Conservation (phyloP, 352 stramenopile species). For the Phytopythium kandeliae region DNA sequence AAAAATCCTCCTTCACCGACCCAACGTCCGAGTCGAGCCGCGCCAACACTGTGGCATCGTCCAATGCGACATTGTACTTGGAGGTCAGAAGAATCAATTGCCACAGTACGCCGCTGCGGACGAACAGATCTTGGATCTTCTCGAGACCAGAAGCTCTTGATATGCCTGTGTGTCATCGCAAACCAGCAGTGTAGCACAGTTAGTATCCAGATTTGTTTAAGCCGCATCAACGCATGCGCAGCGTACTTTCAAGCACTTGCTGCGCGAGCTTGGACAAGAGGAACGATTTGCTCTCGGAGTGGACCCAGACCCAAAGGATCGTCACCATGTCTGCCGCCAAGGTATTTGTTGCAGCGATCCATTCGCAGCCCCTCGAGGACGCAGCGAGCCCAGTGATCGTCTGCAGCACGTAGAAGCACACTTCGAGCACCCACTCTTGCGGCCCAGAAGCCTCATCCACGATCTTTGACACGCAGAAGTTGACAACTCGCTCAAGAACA, state of each 20-base stretch:
- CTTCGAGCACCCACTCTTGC: conserved; percentile 29
- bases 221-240: background rate
- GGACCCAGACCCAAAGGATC: conserved; percentile 74
- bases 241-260: conserved; percentile 70
- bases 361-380: conserved; percentile 44
- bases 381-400: conserved; percentile 65
- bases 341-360: conserved; percentile 53
- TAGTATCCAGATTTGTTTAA: background rate
- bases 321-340: conserved; percentile 66
- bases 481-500: conserved; percentile 59
- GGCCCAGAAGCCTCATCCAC: conserved; percentile 24
- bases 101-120: conserved; percentile 52
- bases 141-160: conserved; percentile 54
- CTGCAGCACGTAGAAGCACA: conserved; percentile 63
- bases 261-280: conserved; percentile 60
- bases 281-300: conserved; percentile 31
- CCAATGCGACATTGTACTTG: conserved; percentile 55
- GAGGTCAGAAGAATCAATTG: conserved; percentile 67
- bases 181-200: background rate
- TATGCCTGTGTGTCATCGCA: conserved; percentile 25
- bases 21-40: conserved; percentile 31
- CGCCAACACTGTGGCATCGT: conserved; percentile 37
- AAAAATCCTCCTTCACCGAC: conserved; percentile 33
- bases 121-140: conserved; percentile 50
- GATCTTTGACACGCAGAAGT: conserved; percentile 61